phyloP scores from a whole-genome alignment of 306 rosid genomes.

The Cucumis melo region DNA sequence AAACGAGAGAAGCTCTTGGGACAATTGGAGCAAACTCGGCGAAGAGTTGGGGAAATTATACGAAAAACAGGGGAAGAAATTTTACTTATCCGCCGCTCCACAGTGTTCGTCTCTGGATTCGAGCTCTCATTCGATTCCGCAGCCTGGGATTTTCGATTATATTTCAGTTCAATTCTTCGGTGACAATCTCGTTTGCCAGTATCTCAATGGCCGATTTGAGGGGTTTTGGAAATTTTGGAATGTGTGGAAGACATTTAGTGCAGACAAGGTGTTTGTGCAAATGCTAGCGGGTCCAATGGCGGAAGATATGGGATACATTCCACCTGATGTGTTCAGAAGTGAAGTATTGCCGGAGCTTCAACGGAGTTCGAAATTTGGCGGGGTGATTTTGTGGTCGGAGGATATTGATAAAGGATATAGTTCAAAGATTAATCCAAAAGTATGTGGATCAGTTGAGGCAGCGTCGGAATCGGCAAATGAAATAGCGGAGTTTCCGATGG shows the following conservation, averaged over 20 bases:
- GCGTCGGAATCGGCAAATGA: background rate
- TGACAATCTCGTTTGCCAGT: background rate
- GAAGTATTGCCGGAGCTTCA: background rate
- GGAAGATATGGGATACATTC: background rate
- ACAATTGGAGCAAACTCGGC: background rate
- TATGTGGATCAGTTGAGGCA: background rate
- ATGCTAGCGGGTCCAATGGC: background rate
- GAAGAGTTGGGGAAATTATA: background rate
- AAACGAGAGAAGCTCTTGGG: background rate
- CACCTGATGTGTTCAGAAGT: background rate
- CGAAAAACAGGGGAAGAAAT: constrained; percentile 2
- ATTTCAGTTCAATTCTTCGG: constrained; percentile 10
- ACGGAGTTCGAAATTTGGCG: background rate
- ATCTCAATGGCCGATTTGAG: background rate
- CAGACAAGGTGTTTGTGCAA: background rate
- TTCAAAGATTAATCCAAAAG: background rate
- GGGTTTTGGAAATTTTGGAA: background rate
- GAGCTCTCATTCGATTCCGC: background rate
- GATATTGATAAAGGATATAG: background rate
- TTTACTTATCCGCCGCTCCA: constrained; percentile 10
- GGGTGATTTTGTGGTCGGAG: background rate
- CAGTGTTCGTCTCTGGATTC: constrained; percentile 1
- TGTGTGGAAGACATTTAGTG: background rate
- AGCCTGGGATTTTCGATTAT: constrained; percentile 10
- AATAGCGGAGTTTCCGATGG: background rate